phyloP scores from a whole-genome alignment of 768 basidiomycete genomes.

The Podaxis sp. region DNA sequence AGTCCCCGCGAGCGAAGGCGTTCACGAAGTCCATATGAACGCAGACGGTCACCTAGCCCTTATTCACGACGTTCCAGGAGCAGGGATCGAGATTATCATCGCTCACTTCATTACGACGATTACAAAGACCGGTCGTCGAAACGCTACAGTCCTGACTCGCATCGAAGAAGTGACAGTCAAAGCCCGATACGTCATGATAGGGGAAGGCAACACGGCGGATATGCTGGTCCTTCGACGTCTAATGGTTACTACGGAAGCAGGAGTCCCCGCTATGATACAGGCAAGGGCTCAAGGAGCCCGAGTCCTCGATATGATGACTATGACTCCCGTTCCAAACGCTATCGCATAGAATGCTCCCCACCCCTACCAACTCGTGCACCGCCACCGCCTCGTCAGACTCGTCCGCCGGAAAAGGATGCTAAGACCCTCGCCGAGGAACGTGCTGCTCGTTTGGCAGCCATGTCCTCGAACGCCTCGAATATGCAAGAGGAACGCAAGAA shows the following conservation, averaged over 20 bases:
- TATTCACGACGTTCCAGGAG: slow-evolving; percentile 44
- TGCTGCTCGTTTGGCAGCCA: slow-evolving; percentile 84
- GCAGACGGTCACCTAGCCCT: slow-evolving; percentile 7
- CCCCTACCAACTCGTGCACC: slow-evolving; percentile 16
- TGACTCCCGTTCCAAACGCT: slow-evolving; percentile 39
- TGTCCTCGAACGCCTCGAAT: slow-evolving; percentile 69
- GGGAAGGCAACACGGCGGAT: slow-evolving; percentile 19
- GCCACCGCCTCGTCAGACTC: slow-evolving; percentile 17
- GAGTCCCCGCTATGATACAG: slow-evolving; percentile 22
- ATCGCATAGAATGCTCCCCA: slow-evolving; percentile 44
- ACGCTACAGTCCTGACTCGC: slow-evolving; percentile 31
- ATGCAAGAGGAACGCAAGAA: slow-evolving; percentile 69
- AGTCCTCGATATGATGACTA: slow-evolving; percentile 19
- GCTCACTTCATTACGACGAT: slow-evolving; percentile 30
- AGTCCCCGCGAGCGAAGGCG: slow-evolving; percentile 13
- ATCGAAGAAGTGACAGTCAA: slow-evolving; percentile 24
- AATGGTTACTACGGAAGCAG: slow-evolving; percentile 19
- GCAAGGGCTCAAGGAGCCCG: slow-evolving; percentile 36
- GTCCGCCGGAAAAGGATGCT: slow-evolving; percentile 13
- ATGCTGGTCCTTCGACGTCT: slow-evolving; percentile 24
- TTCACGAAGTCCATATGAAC: slow-evolving; percentile 14
- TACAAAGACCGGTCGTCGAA: slow-evolving; percentile 16
- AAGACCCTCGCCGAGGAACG: slow-evolving; percentile 46
- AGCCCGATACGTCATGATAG: slow-evolving; percentile 22
- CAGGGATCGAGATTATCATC: slow-evolving; percentile 23